Evolutionary conservation across 75 land plant genomes (phyloP).

Genomic region (Chamaecyparis obtusa): DNA sequence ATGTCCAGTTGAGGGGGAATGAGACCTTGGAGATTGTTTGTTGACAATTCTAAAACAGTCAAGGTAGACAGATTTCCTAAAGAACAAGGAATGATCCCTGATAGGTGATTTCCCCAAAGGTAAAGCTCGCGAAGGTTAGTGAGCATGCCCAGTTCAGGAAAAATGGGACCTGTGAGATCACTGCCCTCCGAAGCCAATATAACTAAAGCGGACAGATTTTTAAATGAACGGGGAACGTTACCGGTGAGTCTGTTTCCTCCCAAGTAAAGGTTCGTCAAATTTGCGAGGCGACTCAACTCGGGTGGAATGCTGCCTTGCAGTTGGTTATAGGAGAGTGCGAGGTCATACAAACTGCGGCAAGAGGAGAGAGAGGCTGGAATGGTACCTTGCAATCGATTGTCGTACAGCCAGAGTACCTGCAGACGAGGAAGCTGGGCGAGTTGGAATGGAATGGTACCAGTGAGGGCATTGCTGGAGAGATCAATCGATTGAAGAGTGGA

Average conservation of each 20-base stretch:
- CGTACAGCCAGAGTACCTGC: background rate
- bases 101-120: too few species aligned
- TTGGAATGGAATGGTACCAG: too few species aligned
- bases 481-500: too few species aligned
- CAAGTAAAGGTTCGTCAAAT: conserved; percentile 57
- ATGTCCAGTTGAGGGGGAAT: background rate
- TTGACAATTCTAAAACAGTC: too few species aligned
- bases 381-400: background rate
- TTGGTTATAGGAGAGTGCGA: background rate
- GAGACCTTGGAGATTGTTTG: background rate
- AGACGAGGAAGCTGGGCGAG: background rate
- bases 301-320: conserved; percentile 28
- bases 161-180: background rate
- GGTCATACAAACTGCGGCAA: background rate
- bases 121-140: too few species aligned
- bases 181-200: background rate
- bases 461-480: too few species aligned
- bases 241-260: conserved; percentile 67
- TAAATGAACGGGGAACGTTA: conserved; percentile 52
- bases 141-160: background rate
- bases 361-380: background rate
- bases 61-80: too few species aligned
- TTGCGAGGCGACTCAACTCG: conserved; percentile 26
- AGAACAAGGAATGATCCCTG: background rate
- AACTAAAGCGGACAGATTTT: conserved; percentile 1